Percentiles rank a stretch among this genome's conserved stretches.
Conservation (phyloP, 768 basidiomycete species). For the Hygrocybe punicea region DNA sequence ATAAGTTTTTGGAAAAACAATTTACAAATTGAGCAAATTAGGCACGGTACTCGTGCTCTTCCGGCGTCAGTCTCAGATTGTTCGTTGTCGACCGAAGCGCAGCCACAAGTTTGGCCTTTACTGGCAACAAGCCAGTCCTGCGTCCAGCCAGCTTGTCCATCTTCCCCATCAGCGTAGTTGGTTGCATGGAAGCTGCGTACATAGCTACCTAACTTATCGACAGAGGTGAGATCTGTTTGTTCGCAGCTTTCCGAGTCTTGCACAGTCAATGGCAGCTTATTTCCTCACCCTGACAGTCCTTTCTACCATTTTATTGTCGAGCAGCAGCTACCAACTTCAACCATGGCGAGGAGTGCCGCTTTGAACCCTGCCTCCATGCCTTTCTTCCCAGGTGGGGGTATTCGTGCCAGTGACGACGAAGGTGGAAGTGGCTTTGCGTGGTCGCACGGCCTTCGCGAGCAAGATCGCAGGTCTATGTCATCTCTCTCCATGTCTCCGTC, state of each 20-base stretch:
- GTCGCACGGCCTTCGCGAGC: conserved; percentile 45
- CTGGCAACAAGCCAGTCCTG: neutral
- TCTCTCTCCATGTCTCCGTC: conserved; percentile 58
- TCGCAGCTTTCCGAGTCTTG: conserved; percentile 2
- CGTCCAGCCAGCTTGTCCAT: neutral
- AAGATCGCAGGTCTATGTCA: conserved; percentile 52
- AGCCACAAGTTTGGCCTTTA: neutral
- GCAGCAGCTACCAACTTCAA: conserved; percentile 34
- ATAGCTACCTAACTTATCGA: conserved; percentile 1
- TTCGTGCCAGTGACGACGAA: conserved; percentile 58
- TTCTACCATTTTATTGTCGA: conserved; percentile 37
- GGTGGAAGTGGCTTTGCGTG: conserved; percentile 43
- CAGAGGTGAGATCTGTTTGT: conserved; percentile 29
- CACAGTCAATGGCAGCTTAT: conserved; percentile 17
- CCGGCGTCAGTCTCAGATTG: neutral
- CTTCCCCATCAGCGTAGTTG: neutral
- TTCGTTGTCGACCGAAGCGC: neutral
- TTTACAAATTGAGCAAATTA: neutral
- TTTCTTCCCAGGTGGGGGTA: conserved; percentile 75
- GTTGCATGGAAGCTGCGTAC: conserved; percentile 46
- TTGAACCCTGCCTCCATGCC: conserved; percentile 81
- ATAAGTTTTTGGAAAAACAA: neutral
- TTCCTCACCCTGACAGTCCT: conserved; percentile 10
- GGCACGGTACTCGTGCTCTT: neutral
- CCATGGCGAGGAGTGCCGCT: conserved; percentile 72